Evolutionary conservation across 768 basidiomycete species (phyloP).

Genomic region (Postia placenta): DNA sequence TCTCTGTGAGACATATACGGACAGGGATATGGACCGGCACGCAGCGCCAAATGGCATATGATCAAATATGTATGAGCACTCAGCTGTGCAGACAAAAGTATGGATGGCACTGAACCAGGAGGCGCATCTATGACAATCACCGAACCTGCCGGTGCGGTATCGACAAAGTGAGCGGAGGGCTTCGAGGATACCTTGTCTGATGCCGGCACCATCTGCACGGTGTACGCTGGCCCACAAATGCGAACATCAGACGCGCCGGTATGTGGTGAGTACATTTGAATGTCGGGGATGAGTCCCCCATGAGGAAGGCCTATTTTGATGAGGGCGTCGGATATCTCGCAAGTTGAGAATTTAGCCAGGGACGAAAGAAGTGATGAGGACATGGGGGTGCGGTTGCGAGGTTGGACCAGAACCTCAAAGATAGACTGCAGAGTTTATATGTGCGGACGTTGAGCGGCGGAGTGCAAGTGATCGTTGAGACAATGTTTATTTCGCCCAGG

Average conservation of each 20-base stretch:
- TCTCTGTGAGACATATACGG: constrained; percentile 33
- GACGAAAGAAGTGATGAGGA: constrained; percentile 13
- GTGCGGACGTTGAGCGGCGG: constrained; percentile 1
- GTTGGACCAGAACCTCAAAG: not conserved
- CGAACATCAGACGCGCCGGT: constrained; percentile 29
- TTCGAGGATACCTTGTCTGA: constrained; percentile 57
- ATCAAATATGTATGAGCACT: not conserved
- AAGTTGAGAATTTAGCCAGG: constrained; percentile 51
- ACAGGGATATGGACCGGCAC: not conserved
- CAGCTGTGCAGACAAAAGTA: not conserved
- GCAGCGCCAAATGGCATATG: not conserved
- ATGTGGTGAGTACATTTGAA: constrained; percentile 49
- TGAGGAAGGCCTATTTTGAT: constrained; percentile 66
- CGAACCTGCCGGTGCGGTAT: constrained; percentile 58
- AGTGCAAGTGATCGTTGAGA: too few relatives aligned
- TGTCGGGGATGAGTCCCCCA: constrained; percentile 80
- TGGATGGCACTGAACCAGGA: constrained; percentile 40
- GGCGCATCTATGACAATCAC: constrained; percentile 76
- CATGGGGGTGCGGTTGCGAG: constrained; percentile 15
- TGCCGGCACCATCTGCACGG: constrained; percentile 72
- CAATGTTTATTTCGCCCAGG: too few relatives aligned
- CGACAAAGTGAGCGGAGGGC: constrained; percentile 72
- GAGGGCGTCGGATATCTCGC: constrained; percentile 87
- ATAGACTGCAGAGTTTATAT: constrained; percentile 2
- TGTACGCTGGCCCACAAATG: constrained; percentile 78